Conservation (phyloP, 2,329 filamentous ascomycete genomes). For the Fusarium napiforme region DNA sequence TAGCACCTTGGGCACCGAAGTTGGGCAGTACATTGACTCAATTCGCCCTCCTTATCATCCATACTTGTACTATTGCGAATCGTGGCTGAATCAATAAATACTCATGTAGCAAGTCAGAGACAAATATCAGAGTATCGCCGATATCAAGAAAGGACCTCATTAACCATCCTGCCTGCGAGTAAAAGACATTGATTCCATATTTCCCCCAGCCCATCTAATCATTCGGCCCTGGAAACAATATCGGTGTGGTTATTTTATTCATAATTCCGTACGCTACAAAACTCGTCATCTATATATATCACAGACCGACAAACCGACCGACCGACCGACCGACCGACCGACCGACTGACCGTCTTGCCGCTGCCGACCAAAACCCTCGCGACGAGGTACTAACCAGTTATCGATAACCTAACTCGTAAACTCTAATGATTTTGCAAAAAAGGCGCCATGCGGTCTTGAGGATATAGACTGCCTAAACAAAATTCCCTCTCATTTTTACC, state of each 20-base stretch:
- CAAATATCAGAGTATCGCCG: not conserved
- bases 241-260: constrained; percentile 2
- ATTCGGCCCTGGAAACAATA: not conserved
- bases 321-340: not conserved
- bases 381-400: not conserved
- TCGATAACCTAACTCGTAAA: constrained; percentile 17
- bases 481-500: constrained; percentile 35
- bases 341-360: not conserved
- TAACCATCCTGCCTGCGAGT: not conserved
- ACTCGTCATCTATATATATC: not conserved
- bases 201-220: constrained; percentile 6
- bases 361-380: not conserved
- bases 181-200: constrained; percentile 14
- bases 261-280: constrained; percentile 1
- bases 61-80: not conserved
- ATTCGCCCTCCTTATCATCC: not conserved
- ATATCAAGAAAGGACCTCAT: not conserved
- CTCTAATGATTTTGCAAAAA: constrained; percentile 37
- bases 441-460: constrained; percentile 29
- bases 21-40: not conserved
- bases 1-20: not conserved
- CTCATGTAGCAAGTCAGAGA: not conserved
- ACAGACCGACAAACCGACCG: not conserved
- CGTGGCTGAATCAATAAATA: not conserved
- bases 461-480: constrained; percentile 40